These are phyloP conservation scores for Colletotrichum acutatum DNA, from an alignment of 2,329 filamentous ascomycete genomes.

Conservation along the genomic window DNA sequence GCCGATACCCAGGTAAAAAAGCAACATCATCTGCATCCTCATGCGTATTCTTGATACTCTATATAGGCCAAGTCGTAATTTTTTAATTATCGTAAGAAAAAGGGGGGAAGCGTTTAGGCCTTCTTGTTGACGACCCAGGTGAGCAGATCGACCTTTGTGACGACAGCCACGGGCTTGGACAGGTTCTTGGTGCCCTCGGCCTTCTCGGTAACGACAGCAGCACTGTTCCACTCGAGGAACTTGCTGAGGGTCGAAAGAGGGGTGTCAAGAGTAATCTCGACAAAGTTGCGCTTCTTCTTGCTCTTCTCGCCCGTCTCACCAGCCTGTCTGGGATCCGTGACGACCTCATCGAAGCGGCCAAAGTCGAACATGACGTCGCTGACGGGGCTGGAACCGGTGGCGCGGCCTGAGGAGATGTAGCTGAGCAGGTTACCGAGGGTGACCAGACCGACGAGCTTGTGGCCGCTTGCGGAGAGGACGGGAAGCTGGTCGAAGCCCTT, in stretches of 20 bases:
- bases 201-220: constrained; percentile 90
- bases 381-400: constrained; percentile 78
- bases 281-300: constrained; percentile 76
- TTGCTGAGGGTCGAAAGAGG: constrained; percentile 84
- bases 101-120: constrained; percentile 30
- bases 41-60: neutral
- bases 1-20: constrained; percentile 26
- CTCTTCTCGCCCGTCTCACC: constrained; percentile 49
- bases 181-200: constrained; percentile 64
- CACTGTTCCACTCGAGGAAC: constrained; percentile 98
- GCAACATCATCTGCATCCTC: neutral
- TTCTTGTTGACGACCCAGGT: constrained; percentile 86
- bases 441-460: constrained; percentile 86
- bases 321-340: constrained; percentile 84
- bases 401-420: constrained; percentile 87
- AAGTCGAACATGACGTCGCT: constrained; percentile 98
- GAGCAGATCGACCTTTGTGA: constrained; percentile 95
- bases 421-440: constrained; percentile 95
- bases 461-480: constrained; percentile 77
- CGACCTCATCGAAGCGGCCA: constrained; percentile 84
- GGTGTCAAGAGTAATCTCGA: constrained; percentile 94
- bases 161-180: constrained; percentile 85
- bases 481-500: constrained; percentile 98
- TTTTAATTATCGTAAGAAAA: neutral
- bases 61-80: constrained; percentile 38